Conservation (phyloP, 768 basidiomycete genomes). For the Suillus brevipes region DNA sequence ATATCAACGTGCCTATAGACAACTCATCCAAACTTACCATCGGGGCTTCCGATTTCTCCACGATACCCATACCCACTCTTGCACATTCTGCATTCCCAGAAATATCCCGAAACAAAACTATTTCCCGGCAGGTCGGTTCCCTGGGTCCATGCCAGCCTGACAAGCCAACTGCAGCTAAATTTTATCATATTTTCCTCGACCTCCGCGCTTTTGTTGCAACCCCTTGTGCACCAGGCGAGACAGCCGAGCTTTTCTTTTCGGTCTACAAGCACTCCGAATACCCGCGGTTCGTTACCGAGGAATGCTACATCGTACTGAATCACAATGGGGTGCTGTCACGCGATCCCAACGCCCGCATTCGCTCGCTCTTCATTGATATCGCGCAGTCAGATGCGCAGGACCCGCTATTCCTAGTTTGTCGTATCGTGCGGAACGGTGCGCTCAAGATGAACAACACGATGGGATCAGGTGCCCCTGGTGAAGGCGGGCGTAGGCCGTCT, state of each 20-base stretch:
- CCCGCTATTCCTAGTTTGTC: slow-evolving; percentile 86
- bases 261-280: slow-evolving; percentile 80
- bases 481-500: slow-evolving; percentile 52
- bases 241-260: slow-evolving; percentile 91
- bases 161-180: slow-evolving; percentile 58
- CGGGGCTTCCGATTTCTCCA: slow-evolving; percentile 48
- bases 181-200: slow-evolving; percentile 90
- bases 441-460: slow-evolving; percentile 69
- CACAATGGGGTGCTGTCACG: slow-evolving; percentile 88
- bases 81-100: slow-evolving; percentile 77
- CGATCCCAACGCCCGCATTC: slow-evolving; percentile 71
- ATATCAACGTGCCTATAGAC: slow-evolving; percentile 56
- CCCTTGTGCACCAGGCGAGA: slow-evolving; percentile 87
- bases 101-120: slow-evolving; percentile 26
- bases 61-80: slow-evolving; percentile 54
- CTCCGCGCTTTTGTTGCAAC: slow-evolving; percentile 90
- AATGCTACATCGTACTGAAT: slow-evolving; percentile 86
- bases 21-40: slow-evolving; percentile 34
- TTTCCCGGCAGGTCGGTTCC: slow-evolving; percentile 38
- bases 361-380: slow-evolving; percentile 90
- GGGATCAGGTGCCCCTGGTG: slow-evolving; percentile 46
- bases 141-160: slow-evolving; percentile 28
- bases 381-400: slow-evolving; percentile 83
- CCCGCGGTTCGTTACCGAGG: slow-evolving; percentile 88
- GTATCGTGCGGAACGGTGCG: slow-evolving; percentile 84